phyloP scores from a whole-genome alignment of 192 early-diverging fungal genomes.

The Podila epicladia region DNA sequence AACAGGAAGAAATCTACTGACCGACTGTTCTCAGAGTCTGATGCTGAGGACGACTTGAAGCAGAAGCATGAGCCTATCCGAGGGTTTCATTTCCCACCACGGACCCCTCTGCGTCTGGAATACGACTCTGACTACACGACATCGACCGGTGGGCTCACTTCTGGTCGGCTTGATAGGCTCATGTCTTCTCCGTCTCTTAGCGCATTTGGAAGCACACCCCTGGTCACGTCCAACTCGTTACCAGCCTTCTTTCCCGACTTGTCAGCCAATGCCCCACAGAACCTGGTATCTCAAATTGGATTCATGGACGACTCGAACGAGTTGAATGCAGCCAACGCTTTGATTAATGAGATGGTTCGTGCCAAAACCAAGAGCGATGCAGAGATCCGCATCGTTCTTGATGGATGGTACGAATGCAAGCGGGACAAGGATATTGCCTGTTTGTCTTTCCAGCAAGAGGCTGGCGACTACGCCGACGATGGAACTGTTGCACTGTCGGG shows the following conservation, averaged over 20 bases:
- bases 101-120: slow-evolving; percentile 26
- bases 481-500: neutral
- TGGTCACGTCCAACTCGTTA: slow-evolving; percentile 27
- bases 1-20: slow-evolving; percentile 26
- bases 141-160: slow-evolving; percentile 12
- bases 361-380: slow-evolving; percentile 47
- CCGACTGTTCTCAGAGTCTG: slow-evolving; percentile 46
- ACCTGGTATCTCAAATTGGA: slow-evolving; percentile 49
- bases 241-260: slow-evolving; percentile 46
- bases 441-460: slow-evolving; percentile 19
- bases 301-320: slow-evolving; percentile 51
- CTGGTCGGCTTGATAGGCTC: slow-evolving; percentile 14
- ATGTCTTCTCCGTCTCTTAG: slow-evolving; percentile 40
- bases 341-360: slow-evolving; percentile 39
- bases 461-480: neutral
- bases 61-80: slow-evolving; percentile 11
- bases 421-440: slow-evolving; percentile 33
- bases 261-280: slow-evolving; percentile 44
- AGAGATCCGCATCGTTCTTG: slow-evolving; percentile 38
- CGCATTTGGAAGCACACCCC: slow-evolving; percentile 20
- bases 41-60: slow-evolving; percentile 30
- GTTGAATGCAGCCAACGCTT: slow-evolving; percentile 35
- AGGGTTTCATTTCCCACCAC: slow-evolving; percentile 23
- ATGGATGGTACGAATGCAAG: slow-evolving; percentile 51
- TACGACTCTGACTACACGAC: slow-evolving; percentile 46